A percentile compares a stretch with the other conserved stretches of the same genome.
Conservation (phyloP, 108 stramenopile species). For the Cyclotella cryptica region DNA sequence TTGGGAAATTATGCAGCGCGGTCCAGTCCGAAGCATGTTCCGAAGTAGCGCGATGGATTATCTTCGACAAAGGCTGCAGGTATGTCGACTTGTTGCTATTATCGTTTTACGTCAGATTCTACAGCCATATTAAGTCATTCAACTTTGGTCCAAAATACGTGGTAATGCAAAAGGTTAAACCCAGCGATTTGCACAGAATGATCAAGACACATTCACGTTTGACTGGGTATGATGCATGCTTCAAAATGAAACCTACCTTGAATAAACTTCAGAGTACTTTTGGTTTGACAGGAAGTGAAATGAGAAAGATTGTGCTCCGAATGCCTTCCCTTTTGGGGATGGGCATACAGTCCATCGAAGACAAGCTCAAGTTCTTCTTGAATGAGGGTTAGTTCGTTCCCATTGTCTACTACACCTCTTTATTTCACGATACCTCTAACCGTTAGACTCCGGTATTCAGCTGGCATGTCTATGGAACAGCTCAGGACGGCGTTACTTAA, state of each 20-base stretch:
- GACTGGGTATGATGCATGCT: conserved; percentile 45
- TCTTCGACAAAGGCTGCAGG: conserved; percentile 51
- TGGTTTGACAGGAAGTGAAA: conserved; percentile 38
- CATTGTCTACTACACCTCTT: not conserved
- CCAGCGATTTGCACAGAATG: conserved; percentile 49
- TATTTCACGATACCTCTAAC: not conserved
- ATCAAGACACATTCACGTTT: conserved; percentile 57
- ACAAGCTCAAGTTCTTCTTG: conserved; percentile 49
- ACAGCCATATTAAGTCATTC: not conserved
- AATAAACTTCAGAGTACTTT: conserved; percentile 51
- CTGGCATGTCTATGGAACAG: conserved; percentile 40
- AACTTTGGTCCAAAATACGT: no score
- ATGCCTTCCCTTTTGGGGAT: conserved; percentile 64
- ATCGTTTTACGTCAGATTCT: not conserved
- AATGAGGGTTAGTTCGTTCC: conserved; percentile 49
- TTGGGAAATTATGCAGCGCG: conserved; percentile 52
- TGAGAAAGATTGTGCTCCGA: conserved; percentile 42
- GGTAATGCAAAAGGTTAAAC: conserved; percentile 14
- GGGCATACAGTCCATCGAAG: conserved; percentile 36
- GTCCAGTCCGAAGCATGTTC: conserved; percentile 38
- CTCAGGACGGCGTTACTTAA: conserved; percentile 40
- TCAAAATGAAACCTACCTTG: conserved; percentile 44
- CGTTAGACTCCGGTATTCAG: conserved; percentile 19
- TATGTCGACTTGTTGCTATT: not conserved
- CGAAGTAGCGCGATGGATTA: conserved; percentile 44